Evolutionary conservation across 345 rosid genomes (phyloP).

Genomic region (Syzygium oleosum): DNA sequence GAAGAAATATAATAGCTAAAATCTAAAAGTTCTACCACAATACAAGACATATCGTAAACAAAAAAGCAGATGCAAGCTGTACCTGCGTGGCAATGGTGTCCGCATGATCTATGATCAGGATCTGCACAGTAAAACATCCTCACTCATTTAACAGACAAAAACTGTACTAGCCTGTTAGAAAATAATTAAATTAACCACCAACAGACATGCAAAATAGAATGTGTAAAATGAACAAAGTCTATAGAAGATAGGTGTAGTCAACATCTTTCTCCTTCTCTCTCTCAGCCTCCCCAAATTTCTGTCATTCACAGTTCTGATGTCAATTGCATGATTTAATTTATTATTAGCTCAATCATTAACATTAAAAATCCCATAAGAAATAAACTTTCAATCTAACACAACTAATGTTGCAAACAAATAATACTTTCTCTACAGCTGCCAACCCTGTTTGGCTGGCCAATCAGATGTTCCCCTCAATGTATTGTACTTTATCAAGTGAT

Average conservation of each 20-base stretch:
- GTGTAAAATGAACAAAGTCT: slow-evolving; percentile 41
- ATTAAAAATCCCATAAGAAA: not conserved
- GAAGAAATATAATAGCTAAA: not conserved
- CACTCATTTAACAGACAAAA: not conserved
- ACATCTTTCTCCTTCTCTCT: slow-evolving; percentile 59
- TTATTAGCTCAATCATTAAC: not conserved
- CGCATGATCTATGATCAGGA: slow-evolving; percentile 84
- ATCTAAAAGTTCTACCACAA: not conserved
- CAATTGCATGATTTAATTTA: not conserved
- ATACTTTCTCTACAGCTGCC: not conserved
- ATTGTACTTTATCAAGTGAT: not conserved
- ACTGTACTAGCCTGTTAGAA: not conserved
- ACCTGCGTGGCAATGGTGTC: slow-evolving; percentile 95
- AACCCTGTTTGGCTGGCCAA: not conserved
- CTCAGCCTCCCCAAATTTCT: slow-evolving; percentile 68
- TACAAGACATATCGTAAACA: not conserved
- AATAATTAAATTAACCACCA: not conserved
- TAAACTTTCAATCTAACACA: not conserved
- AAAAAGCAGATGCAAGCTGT: slow-evolving; percentile 4
- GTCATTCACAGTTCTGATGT: slow-evolving; percentile 4
- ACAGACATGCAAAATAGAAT: not conserved
- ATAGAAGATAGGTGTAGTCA: slow-evolving; percentile 81
- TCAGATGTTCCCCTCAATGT: not conserved
- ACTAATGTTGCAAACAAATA: not conserved
- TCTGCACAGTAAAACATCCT: slow-evolving; percentile 25